phyloP scores from a whole-genome alignment of 208 protist species.

The Zelonia costaricensis region DNA sequence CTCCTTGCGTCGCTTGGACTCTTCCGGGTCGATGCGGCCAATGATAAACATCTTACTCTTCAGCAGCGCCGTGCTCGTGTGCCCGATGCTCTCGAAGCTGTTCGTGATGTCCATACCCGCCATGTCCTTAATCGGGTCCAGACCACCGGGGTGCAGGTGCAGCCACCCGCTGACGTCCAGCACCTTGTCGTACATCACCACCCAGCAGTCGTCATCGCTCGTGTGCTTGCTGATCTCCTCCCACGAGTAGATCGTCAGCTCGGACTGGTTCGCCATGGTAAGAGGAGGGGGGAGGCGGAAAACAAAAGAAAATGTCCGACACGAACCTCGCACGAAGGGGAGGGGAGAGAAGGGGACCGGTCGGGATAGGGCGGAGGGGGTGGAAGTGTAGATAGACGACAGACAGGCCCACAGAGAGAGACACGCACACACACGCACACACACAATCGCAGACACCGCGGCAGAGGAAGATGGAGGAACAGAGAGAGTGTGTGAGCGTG shows the following conservation, averaged over 20 bases:
- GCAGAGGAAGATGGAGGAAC: neutral
- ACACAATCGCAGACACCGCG: neutral
- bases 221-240: constrained; percentile 91
- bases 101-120: constrained; percentile 78
- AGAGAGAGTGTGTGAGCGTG: constrained; percentile 5
- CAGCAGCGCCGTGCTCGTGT: constrained; percentile 63
- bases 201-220: constrained; percentile 89
- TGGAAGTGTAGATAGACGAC: constrained; percentile 10
- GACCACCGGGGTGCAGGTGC: constrained; percentile 90
- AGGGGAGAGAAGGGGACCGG: no score
- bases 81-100: constrained; percentile 84
- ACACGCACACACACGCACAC: neutral
- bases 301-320: neutral
- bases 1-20: constrained; percentile 28
- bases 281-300: neutral
- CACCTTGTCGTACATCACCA: constrained; percentile 92
- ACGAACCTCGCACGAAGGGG: neutral
- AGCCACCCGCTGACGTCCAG: constrained; percentile 91
- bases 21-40: constrained; percentile 58
- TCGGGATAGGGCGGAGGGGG: no score
- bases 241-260: constrained; percentile 72
- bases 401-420: neutral
- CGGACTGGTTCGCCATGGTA: constrained; percentile 44
- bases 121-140: constrained; percentile 85
- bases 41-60: constrained; percentile 73